phyloP scores from a whole-genome alignment of 371 early-diverging fungal species.

The Haplosporangium sp. region DNA sequence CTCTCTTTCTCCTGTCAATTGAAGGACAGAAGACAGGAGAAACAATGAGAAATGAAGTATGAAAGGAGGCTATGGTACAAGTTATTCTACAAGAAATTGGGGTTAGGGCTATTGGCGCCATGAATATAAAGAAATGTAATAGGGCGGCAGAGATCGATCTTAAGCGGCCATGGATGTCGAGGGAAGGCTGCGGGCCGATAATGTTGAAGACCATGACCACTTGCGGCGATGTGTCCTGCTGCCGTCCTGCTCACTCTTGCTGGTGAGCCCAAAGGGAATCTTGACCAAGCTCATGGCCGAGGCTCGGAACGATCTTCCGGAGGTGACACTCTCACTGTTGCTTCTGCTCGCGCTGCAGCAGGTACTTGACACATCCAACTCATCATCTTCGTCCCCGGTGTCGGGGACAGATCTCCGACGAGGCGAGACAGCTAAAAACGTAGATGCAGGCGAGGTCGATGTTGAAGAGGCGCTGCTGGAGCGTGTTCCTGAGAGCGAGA shows the following conservation, averaged over 20 bases:
- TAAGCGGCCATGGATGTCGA: neutral
- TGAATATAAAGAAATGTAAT: too few species aligned
- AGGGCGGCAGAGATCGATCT: neutral
- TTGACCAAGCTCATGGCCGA: slow-evolving; percentile 2
- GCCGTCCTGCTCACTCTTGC: neutral
- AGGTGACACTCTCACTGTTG: neutral
- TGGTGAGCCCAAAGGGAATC: neutral
- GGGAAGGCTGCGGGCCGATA: neutral
- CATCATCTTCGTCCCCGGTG: neutral
- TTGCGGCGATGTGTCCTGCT: slow-evolving; percentile 27
- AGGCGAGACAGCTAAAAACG: too few species aligned
- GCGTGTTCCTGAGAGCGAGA: neutral
- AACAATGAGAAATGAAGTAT: too few species aligned
- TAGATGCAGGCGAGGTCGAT: neutral
- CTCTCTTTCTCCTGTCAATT: too few species aligned
- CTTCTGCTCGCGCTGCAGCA: neutral
- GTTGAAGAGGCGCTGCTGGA: neutral
- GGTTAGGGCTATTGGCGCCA: too few species aligned
- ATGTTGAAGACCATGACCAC: slow-evolving; percentile 23
- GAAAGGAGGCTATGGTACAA: too few species aligned
- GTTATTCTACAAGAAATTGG: too few species aligned
- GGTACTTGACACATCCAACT: slow-evolving; percentile 7
- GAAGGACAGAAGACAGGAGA: too few species aligned
- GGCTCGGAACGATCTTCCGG: neutral
- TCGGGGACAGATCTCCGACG: too few species aligned